Conservation (phyloP, 106 monocot genomes). For the Acorus calamus region DNA sequence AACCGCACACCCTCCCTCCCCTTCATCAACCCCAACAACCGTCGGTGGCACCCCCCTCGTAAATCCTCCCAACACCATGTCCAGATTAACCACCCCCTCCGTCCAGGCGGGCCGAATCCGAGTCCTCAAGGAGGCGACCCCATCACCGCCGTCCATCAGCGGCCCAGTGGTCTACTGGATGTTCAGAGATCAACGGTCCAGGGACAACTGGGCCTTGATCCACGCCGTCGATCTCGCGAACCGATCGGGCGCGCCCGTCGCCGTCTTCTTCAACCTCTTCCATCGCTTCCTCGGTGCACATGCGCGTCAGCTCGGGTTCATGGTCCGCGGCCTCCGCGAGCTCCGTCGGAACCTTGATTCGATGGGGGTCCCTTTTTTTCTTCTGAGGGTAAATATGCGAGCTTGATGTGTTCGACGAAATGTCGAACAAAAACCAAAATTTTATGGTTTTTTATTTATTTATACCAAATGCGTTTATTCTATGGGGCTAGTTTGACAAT, state of each 20-base stretch:
- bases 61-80: too few relatives aligned
- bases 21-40: too few relatives aligned
- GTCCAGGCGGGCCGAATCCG: slow-evolving; percentile 36
- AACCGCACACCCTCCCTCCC: too few relatives aligned
- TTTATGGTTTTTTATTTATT: too few relatives aligned
- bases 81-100: neutral
- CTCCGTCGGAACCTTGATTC: slow-evolving; percentile 24
- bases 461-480: too few relatives aligned
- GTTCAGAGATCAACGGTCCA: slow-evolving; percentile 63
- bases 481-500: too few relatives aligned
- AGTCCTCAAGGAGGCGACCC: slow-evolving; percentile 21
- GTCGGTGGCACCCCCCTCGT: too few relatives aligned
- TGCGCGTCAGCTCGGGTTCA: slow-evolving; percentile 81
- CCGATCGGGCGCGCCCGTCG: slow-evolving; percentile 37
- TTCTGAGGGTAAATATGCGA: slow-evolving; percentile 19
- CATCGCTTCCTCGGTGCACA: slow-evolving; percentile 77
- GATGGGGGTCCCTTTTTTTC: slow-evolving; percentile 68
- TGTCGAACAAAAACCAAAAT: too few relatives aligned
- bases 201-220: slow-evolving; percentile 63
- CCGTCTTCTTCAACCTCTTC: slow-evolving; percentile 64
- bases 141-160: neutral
- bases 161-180: slow-evolving; percentile 74
- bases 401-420: too few relatives aligned
- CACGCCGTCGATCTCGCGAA: slow-evolving; percentile 57
- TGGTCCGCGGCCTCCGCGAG: slow-evolving; percentile 64